A percentile compares a stretch with the other conserved stretches of the same genome.
Conservation (phyloP, 352 stramenopile species). For the Phytopythium boreale region DNA sequence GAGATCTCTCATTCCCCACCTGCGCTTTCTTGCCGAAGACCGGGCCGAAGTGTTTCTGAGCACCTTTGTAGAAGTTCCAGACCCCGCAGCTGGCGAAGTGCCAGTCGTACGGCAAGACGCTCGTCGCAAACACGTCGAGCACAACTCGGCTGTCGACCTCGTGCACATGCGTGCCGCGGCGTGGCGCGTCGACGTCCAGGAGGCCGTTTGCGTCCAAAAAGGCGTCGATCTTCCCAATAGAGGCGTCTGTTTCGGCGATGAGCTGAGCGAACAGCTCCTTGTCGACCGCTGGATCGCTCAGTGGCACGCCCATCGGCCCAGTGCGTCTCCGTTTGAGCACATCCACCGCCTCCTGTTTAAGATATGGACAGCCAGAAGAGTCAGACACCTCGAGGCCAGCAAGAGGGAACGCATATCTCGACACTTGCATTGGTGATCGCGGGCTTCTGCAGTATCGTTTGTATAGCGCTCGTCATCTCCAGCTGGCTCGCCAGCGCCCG, state of each 20-base stretch:
- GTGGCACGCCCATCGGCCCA: background rate
- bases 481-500: conserved; percentile 46
- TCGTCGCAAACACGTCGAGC: conserved; percentile 34
- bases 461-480: conserved; percentile 41
- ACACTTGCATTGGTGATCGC: background rate
- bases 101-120: conserved; percentile 27
- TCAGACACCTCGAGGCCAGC: background rate
- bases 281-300: conserved; percentile 8
- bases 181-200: conserved; percentile 15
- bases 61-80: conserved; percentile 30
- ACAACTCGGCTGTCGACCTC: conserved; percentile 24
- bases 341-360: conserved; percentile 13
- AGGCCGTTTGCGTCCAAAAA: conserved; percentile 27
- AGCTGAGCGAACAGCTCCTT: conserved; percentile 27
- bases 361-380: background rate
- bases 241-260: conserved; percentile 22
- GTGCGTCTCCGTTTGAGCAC: background rate
- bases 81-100: conserved; percentile 16
- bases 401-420: background rate
- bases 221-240: conserved; percentile 17
- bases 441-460: conserved; percentile 5
- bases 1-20: conserved; percentile 10
- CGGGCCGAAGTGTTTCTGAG: conserved; percentile 26
- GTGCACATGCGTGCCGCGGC: conserved; percentile 20
- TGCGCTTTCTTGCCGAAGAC: conserved; percentile 27